phyloP scores from a whole-genome alignment of 352 stramenopile genomes.

The Aphanomyces invadans region DNA sequence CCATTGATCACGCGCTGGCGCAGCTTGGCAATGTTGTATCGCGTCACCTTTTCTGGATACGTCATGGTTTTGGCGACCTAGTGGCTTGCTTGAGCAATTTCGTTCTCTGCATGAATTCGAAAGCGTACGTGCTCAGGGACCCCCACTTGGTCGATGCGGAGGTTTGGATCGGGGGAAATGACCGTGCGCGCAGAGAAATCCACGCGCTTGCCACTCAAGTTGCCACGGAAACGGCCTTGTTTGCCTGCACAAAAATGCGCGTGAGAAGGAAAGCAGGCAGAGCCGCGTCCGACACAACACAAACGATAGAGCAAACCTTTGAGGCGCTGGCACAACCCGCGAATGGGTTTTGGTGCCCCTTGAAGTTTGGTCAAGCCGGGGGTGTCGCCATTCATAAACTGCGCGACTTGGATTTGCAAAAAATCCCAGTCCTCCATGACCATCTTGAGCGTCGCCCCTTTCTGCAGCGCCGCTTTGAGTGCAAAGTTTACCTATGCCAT shows the following conservation, averaged over 20 bases:
- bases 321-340: slow-evolving; percentile 95
- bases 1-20: slow-evolving; percentile 93
- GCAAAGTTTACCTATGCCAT: slow-evolving; percentile 89
- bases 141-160: slow-evolving; percentile 91
- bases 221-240: slow-evolving; percentile 97
- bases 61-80: slow-evolving; percentile 97
- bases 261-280: too few relatives aligned
- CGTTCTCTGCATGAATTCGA: not conserved
- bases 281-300: too few relatives aligned
- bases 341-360: slow-evolving; percentile 90
- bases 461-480: slow-evolving; percentile 88
- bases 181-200: slow-evolving; percentile 99
- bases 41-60: slow-evolving; percentile 95
- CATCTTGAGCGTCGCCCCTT: slow-evolving; percentile 95
- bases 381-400: slow-evolving; percentile 99
- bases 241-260: too few relatives aligned
- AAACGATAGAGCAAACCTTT: too few relatives aligned
- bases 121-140: slow-evolving; percentile 79
- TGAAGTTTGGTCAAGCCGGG: slow-evolving; percentile 94
- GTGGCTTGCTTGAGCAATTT: slow-evolving; percentile 9
- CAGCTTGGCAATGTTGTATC: slow-evolving; percentile 98
- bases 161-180: slow-evolving; percentile 98
- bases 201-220: slow-evolving; percentile 98
- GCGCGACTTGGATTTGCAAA: slow-evolving; percentile 94
- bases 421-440: slow-evolving; percentile 99